Evolutionary conservation across 2,329 filamentous ascomycete species (phyloP).

Genomic region (Xylariaceae sp.): DNA sequence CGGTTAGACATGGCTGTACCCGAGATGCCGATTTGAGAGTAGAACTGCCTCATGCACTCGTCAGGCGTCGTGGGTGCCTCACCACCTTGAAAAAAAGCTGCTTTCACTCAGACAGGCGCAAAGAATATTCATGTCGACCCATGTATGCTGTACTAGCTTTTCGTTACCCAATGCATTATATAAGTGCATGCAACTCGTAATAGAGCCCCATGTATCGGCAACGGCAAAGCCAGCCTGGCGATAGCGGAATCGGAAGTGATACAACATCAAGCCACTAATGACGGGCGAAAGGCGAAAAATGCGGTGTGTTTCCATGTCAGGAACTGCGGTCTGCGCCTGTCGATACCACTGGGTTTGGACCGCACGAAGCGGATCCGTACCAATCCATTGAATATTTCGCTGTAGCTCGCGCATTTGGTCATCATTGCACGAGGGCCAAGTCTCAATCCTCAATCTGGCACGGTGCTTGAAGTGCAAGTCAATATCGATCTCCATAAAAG

Average conservation of each 20-base stretch:
- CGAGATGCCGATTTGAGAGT: constrained; percentile 36
- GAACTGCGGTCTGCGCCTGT: background rate
- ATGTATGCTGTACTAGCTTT: constrained; percentile 24
- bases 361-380: constrained; percentile 22
- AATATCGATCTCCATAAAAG: constrained; percentile 24
- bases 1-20: constrained; percentile 27
- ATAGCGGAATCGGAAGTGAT: constrained; percentile 29
- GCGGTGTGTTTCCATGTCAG: constrained; percentile 21
- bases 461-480: constrained; percentile 30
- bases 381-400: constrained; percentile 20
- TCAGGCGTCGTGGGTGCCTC: constrained; percentile 25
- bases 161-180: constrained; percentile 38
- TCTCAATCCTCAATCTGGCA: constrained; percentile 25
- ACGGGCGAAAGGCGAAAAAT: constrained; percentile 35
- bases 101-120: constrained; percentile 25
- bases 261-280: constrained; percentile 36
- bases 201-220: constrained; percentile 37
- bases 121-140: constrained; percentile 40
- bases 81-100: constrained; percentile 37
- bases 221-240: constrained; percentile 33
- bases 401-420: constrained; percentile 15
- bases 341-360: constrained; percentile 7
- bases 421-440: constrained; percentile 31
- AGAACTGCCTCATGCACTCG: constrained; percentile 36
- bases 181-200: constrained; percentile 36